Base-by-base conservation (phyloP, 495 filamentous ascomycete genomes). In the Aspergillus avenaceus region DNA sequence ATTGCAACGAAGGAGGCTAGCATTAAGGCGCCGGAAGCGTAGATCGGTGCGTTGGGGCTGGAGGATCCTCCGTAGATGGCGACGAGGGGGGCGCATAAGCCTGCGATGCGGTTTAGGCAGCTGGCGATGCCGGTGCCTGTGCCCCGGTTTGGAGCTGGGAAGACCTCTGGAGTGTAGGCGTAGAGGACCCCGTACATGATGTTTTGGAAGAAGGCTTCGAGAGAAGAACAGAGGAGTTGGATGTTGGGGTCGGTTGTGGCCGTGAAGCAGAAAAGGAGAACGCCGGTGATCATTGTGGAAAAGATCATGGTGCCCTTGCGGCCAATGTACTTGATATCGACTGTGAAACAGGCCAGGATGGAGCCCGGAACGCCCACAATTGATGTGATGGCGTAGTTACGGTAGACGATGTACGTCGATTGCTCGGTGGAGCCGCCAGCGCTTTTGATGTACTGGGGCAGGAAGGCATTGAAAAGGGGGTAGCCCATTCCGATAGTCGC, bases 131-230 rank as follows among this genome's bases (percentile, higher is more conserved):
- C 81, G 5, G 76, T 79, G 4, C 75, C 81, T 1, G 79, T 82
- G 12, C 81, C 81, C 23, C 81, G 72, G 58, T 76, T 74, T 0
- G 78, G 77, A 12, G 78, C 78, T 0, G 81, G 79, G 65, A 83
- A 82, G 12, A 82, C 77, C 52, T 84, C 81, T 1, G 81, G 81
- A 0, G 81, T 83, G 58, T 81, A 81, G 29, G 77, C 77, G 57
- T 82, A 83, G 7, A 84, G 64, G 3, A 83, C 80, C 18, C 79
- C 80, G 53, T 83, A 83, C 79, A 81, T 81, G 62, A 82, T 78
- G 56, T 83, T 83, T 63, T 83, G 79, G 72, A 80, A 81, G 62
- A 83, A 79, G 24, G 77, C 73, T 49, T 80, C 76, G 16, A 80
- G 65, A 41, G 72, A 77, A 24, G 61, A 70, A 63, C 79, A 82